Conservation (phyloP, 805 yeast species). For the Ogataea nonfermentans region DNA sequence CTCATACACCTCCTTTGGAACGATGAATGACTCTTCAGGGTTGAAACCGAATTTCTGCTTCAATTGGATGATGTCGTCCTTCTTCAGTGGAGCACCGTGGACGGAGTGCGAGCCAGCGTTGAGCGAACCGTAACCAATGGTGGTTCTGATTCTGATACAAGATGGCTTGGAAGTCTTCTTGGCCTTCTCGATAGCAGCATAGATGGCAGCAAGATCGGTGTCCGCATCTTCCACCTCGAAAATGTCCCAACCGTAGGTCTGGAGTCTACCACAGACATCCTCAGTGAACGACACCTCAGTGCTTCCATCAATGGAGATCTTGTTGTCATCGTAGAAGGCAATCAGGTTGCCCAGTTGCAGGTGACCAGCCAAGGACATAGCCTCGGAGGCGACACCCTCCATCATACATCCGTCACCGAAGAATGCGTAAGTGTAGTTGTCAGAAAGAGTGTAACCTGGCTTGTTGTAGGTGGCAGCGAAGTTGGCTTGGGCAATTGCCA, state of each 20-base stretch:
- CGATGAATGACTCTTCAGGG: conserved; percentile 76
- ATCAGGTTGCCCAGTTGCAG: conserved; percentile 89
- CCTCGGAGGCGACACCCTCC: conserved; percentile 98
- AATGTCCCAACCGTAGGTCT: conserved; percentile 94
- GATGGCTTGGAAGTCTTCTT: conserved; percentile 85
- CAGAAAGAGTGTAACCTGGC: conserved; percentile 71
- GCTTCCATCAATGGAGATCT: conserved; percentile 94
- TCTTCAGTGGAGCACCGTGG: conserved; percentile 94
- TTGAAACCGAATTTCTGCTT: conserved; percentile 83
- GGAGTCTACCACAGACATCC: conserved; percentile 79
- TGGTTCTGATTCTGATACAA: conserved; percentile 81
- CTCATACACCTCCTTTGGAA: conserved; percentile 80
- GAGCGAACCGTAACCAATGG: conserved; percentile 91
- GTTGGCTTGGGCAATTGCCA: conserved; percentile 92
- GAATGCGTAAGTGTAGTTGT: conserved; percentile 74
- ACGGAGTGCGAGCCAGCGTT: conserved; percentile 84
- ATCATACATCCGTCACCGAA: conserved; percentile 97
- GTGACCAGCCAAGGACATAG: conserved; percentile 94
- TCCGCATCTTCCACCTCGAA: conserved; percentile 77
- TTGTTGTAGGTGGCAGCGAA: conserved; percentile 91
- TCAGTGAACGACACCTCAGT: conserved; percentile 90
- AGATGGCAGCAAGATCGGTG: conserved; percentile 68
- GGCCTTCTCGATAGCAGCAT: conserved; percentile 74
- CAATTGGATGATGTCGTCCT: conserved; percentile 87
- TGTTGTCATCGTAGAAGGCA: conserved; percentile 95